Conservation (phyloP, 2,329 filamentous ascomycete species). For the Epichloe aotearoae region DNA sequence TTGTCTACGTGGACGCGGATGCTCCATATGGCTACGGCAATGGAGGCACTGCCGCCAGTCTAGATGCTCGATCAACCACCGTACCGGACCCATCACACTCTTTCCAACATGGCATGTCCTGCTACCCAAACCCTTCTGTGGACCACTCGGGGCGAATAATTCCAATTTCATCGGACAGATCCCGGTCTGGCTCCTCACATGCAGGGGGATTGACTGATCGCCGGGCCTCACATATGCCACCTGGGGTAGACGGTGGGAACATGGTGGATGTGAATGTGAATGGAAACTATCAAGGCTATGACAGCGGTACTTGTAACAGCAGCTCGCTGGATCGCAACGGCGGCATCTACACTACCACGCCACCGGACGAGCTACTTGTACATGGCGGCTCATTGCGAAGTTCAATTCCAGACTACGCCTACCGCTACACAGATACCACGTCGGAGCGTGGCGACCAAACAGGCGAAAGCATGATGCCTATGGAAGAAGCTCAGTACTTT, state of each 20-base stretch:
- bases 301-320: background rate
- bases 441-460: background rate
- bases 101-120: slow-evolving; percentile 11
- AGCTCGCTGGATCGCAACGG: background rate
- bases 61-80: slow-evolving; percentile 9
- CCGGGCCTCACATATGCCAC: background rate
- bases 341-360: slow-evolving; percentile 9
- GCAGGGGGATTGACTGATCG: background rate
- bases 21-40: slow-evolving; percentile 14
- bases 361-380: slow-evolving; percentile 7
- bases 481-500: slow-evolving; percentile 4
- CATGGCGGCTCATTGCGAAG: slow-evolving; percentile 8
- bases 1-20: slow-evolving; percentile 16
- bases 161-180: background rate
- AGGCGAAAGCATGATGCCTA: background rate
- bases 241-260: background rate
- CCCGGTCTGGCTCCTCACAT: background rate
- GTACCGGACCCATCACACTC: slow-evolving; percentile 8
- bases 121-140: slow-evolving; percentile 5
- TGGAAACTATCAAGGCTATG: slow-evolving; percentile 2
- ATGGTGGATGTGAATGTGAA: background rate
- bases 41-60: slow-evolving; percentile 6
- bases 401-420: slow-evolving; percentile 14
- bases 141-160: background rate
- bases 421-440: slow-evolving; percentile 18